phyloP scores from a whole-genome alignment of 2,329 filamentous ascomycete species.

The Colletotrichum sp. region DNA sequence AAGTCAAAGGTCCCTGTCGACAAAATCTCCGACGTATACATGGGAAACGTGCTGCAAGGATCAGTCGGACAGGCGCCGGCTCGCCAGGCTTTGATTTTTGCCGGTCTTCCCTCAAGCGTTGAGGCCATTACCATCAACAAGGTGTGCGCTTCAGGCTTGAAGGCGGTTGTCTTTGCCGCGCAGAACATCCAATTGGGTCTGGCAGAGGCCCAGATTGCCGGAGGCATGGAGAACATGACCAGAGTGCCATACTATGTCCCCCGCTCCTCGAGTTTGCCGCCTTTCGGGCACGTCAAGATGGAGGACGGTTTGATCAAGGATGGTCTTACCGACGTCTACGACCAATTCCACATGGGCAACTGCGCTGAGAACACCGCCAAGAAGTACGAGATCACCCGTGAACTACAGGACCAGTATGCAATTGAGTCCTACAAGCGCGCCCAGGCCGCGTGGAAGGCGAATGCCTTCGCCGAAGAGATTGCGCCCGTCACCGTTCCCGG shows the following conservation, averaged over 20 bases:
- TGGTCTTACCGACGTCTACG: conserved; percentile 94
- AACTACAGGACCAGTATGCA: conserved; percentile 91
- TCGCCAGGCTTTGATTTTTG: conserved; percentile 87
- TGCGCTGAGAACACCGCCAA: conserved; percentile 96
- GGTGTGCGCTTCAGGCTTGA: conserved; percentile 94
- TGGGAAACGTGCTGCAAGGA: conserved; percentile 93
- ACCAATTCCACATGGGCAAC: conserved; percentile 97
- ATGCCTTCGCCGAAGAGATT: conserved; percentile 88
- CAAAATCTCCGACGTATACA: conserved; percentile 91
- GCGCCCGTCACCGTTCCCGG: conserved; percentile 84
- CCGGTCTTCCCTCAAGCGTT: conserved; percentile 79
- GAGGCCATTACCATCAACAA: conserved; percentile 97
- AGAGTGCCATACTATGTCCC: conserved; percentile 90
- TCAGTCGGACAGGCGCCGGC: conserved; percentile 89
- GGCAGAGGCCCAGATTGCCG: conserved; percentile 86
- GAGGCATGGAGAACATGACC: conserved; percentile 99
- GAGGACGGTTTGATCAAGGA: conserved; percentile 95
- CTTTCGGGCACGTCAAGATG: conserved; percentile 86
- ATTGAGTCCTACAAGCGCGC: conserved; percentile 89
- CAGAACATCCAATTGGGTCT: conserved; percentile 94
- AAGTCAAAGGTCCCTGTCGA: conserved; percentile 84
- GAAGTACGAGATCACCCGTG: conserved; percentile 78
- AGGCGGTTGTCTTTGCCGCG: conserved; percentile 87
- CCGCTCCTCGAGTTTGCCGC: conserved; percentile 79
- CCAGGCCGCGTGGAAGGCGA: conserved; percentile 85